A percentile compares a stretch with the other conserved stretches of the same genome.
Conservation (phyloP, 306 rosid genomes). For the Vigna unguiculata region DNA sequence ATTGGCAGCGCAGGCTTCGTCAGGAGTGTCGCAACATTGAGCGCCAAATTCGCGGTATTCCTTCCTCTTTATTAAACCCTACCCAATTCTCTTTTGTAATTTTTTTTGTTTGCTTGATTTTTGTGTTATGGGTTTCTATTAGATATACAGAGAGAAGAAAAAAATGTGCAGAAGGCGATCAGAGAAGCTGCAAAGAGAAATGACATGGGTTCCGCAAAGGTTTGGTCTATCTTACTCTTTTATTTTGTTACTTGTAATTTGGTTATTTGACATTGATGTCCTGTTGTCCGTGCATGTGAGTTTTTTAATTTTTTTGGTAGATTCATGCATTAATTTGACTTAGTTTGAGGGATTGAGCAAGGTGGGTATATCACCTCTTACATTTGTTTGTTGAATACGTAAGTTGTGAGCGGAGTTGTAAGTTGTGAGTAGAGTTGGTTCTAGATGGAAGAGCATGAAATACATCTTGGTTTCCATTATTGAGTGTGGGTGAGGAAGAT, state of each 20-base stretch:
- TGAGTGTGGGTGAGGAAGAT: not conserved
- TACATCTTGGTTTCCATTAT: not conserved
- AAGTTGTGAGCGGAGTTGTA: conserved; percentile 1
- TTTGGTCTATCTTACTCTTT: not conserved
- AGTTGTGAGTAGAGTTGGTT: conserved; percentile 13
- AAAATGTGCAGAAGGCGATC: conserved; percentile 86
- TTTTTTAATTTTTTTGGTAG: not conserved
- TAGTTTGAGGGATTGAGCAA: conserved; percentile 10
- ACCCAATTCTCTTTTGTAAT: not conserved
- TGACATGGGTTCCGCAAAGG: conserved; percentile 98
- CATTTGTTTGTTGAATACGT: not conserved
- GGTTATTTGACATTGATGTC: conserved; percentile 10
- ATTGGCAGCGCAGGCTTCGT: conserved; percentile 92
- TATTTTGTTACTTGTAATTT: not conserved
- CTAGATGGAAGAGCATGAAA: not conserved
- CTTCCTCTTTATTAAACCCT: conserved; percentile 33
- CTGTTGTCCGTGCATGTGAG: conserved; percentile 7
- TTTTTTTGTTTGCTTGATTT: conserved; percentile 30
- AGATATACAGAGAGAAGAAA: conserved; percentile 94
- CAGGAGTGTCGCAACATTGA: conserved; percentile 92
- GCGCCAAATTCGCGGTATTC: conserved; percentile 88
- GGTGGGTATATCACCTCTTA: conserved; percentile 23
- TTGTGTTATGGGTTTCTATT: conserved; percentile 33
- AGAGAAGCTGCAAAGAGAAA: conserved; percentile 95
- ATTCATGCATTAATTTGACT: conserved; percentile 22